These are phyloP conservation scores for Myxozyma neotropica DNA, from an alignment of 805 yeast species.

Conservation along the genomic window DNA sequence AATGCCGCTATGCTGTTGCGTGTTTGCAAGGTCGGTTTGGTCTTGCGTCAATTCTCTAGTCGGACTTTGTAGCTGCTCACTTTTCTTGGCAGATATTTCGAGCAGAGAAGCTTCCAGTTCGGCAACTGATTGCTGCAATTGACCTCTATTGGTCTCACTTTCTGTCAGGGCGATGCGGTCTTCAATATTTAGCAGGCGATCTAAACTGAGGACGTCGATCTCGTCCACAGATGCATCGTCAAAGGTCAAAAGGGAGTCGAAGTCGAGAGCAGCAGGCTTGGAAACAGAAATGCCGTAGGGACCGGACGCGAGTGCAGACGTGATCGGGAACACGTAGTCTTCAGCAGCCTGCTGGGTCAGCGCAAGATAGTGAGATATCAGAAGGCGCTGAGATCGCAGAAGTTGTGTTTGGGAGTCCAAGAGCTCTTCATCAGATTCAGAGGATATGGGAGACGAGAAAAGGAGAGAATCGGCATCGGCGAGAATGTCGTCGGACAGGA, in stretches of 20 bases:
- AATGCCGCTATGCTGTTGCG: neutral
- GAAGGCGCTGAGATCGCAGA: constrained; percentile 3
- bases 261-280: constrained; percentile 1
- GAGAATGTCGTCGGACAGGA: neutral
- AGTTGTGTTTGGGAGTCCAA: constrained; percentile 8
- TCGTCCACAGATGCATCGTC: neutral
- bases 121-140: constrained; percentile 10
- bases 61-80: neutral
- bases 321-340: constrained; percentile 20
- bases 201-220: neutral
- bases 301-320: neutral
- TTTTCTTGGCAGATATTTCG: constrained; percentile 16
- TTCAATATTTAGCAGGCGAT: neutral
- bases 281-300: neutral
- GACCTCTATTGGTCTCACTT: neutral
- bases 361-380: constrained; percentile 8
- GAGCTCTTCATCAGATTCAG: neutral
- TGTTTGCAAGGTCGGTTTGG: no score
- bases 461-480: neutral
- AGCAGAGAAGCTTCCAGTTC: constrained; percentile 16
- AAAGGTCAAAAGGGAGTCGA: neutral
- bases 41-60: neutral
- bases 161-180: neutral
- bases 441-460: neutral
- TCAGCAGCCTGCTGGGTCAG: constrained; percentile 8